Evolutionary conservation across 129 eudicot genomes (phyloP), one percentile per base, ranked within the genome.

Genomic region (Lactuca saligna): DNA sequence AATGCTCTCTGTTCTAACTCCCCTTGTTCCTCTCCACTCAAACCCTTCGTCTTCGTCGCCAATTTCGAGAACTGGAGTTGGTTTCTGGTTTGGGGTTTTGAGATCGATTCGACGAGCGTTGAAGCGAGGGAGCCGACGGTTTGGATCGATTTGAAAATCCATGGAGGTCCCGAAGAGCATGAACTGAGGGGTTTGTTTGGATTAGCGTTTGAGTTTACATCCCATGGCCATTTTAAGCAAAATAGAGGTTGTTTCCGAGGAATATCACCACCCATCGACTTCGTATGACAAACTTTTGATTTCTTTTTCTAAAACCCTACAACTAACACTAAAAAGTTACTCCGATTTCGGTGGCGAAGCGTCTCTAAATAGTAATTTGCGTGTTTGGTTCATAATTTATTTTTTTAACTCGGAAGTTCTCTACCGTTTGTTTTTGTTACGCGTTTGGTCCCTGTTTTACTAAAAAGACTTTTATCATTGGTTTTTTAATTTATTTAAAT

Each of bases 201-300:
- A 66, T 69, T 71, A 29, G 64, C 62, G 25, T 42, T 78, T 35
- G 53, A 49, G 38, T 70, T 38, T 17, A 4, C 55, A 46, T 84
- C 89, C 99, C 99, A 94, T 34, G 99, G 99, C 91, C 91, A 87
- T 82, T 87, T 94, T 20, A 85, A 54, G 81, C 97, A 89, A 69
- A 94, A 81, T 3, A 78, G 65, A 17, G 95, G 88, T 64, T 57
- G 83, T 72, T 81, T 86, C 5, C 78, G 75, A 57, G 51, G 65
- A 61, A 34, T 31, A 7, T 29, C 25, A 29, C 15, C 65, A 41
- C 41, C 65, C 81, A 76, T 82, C 31, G 44, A 5, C 9, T 15
- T 66, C 49, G 15, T 42, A 16, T 37, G 2, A n/a, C 6, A 8
- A 41, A 16, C 11, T 41, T 41, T 16, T 39, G 44, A 39, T 39